Evolutionary conservation across 2,329 filamentous ascomycete genomes (phyloP), one percentile per base, ranked within the genome.

Genomic region (Zarea fungicola): DNA sequence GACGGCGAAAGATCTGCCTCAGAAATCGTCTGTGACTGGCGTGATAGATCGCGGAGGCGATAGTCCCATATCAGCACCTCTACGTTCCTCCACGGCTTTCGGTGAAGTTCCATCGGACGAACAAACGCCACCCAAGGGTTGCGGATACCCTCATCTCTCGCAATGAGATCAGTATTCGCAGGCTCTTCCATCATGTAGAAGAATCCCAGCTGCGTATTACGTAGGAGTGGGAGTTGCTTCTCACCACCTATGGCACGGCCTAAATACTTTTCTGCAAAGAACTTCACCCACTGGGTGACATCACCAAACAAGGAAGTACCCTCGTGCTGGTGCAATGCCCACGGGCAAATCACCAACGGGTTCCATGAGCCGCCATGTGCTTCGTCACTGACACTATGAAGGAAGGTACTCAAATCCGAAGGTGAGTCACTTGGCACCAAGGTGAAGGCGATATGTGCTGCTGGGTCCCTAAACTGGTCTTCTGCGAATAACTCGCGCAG

Each of bases 21-120:
- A 57, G 1, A 64, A 35, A 2, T 44, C 5, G 5, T 54, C 36
- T 13, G 53, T 50, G 42, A 32, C 0, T 49, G 43, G 0, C 55
- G 51, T 6, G 63, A 59, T 22, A 58, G 63, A 1, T 60, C 54
- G 2, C 51, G 54, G 7, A 65, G 62, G 1, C 60, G 54, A 2
- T 64, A 49, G 52, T 82, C 79, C 77, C 77, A 81, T 32, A 83
- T 76, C 6, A 82, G 63, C 11, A 83, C 55, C 54, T 82, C 77
- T 3, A 68, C 66, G 2, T 46, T 43, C 1, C 2, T 54, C 58
- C 64, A 72, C 1, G 59, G 54, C 19, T 47, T 58, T 1, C 8
- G 13, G 48, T 72, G 65, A 2, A 67, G 62, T n/a, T 73, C 62
- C 5, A 62, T 55, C 0, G 74, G 70, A 10, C 78, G 70, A 50